phyloP scores from a whole-genome alignment of 306 rosid species.

The Malus sieversii region DNA sequence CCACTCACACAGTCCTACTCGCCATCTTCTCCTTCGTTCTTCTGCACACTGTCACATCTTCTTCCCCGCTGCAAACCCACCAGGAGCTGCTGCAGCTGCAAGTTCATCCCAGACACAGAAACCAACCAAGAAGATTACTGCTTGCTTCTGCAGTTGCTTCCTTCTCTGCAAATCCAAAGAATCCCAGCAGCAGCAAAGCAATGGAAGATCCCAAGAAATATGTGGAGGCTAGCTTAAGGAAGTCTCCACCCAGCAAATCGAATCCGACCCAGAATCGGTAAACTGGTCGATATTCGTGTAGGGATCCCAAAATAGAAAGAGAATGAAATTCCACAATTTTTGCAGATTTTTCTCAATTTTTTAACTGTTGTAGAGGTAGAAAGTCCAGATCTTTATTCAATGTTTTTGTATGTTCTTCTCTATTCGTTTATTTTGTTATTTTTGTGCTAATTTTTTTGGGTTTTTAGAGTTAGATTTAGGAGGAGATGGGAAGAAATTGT shows the following conservation, averaged over 20 bases:
- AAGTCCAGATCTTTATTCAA: slow-evolving; percentile 23
- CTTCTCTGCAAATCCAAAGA: slow-evolving; percentile 24
- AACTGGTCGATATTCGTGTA: slow-evolving; percentile 11
- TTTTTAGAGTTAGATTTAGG: slow-evolving; percentile 12
- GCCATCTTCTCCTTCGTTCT: slow-evolving; percentile 38
- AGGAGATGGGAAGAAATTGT: slow-evolving; percentile 18
- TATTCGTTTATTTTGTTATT: not conserved
- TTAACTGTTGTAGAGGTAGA: slow-evolving; percentile 30
- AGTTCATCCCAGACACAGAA: slow-evolving; percentile 21
- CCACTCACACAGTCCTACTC: slow-evolving; percentile 28
- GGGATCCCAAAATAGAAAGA: slow-evolving; percentile 27
- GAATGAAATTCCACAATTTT: slow-evolving; percentile 25
- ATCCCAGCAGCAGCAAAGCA: slow-evolving; percentile 18
- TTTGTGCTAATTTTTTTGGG: not conserved
- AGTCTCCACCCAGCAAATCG: slow-evolving; percentile 55
- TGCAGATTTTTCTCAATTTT: slow-evolving; percentile 15
- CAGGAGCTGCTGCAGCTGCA: slow-evolving; percentile 19
- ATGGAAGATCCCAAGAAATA: slow-evolving; percentile 37
- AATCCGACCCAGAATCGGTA: slow-evolving; percentile 67
- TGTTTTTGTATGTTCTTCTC: slow-evolving; percentile 5
- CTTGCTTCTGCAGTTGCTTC: slow-evolving; percentile 18
- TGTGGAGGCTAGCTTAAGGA: slow-evolving; percentile 41
- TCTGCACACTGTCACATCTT: slow-evolving; percentile 20
- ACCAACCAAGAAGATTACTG: slow-evolving; percentile 39
- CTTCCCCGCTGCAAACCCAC: slow-evolving; percentile 26